These are phyloP conservation scores for Amyloporia xantha DNA, from an alignment of 768 basidiomycete species.

Conservation along the genomic window DNA sequence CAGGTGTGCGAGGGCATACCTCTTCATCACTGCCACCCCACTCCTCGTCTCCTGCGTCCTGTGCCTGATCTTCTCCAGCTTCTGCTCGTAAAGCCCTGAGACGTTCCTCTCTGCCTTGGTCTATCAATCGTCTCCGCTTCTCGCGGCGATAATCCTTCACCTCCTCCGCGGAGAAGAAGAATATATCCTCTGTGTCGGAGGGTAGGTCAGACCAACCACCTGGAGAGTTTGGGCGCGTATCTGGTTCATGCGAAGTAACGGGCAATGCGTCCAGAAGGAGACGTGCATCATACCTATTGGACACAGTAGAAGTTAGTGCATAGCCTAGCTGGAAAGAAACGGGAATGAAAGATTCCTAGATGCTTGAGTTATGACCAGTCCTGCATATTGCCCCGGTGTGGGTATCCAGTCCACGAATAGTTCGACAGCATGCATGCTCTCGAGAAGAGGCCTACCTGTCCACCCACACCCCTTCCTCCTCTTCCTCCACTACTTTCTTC, in stretches of 20 bases:
- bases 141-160: conserved; percentile 57
- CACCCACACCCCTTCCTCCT: conserved; percentile 49
- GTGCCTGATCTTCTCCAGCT: conserved; percentile 30
- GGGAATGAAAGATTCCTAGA: conserved; percentile 2
- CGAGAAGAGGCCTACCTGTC: conserved; percentile 61
- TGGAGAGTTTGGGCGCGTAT: conserved; percentile 22
- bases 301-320: not conserved
- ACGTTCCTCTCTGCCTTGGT: conserved; percentile 57
- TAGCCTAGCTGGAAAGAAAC: conserved; percentile 2
- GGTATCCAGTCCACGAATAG: not conserved
- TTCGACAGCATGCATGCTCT: not conserved
- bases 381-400: not conserved
- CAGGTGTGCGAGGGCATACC: conserved; percentile 29
- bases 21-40: conserved; percentile 74
- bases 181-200: conserved; percentile 81
- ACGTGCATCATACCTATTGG: conserved; percentile 69
- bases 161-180: conserved; percentile 68
- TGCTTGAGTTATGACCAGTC: not conserved
- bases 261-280: conserved; percentile 58
- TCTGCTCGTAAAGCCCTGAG: conserved; percentile 46
- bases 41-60: conserved; percentile 21
- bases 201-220: conserved; percentile 80
- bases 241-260: conserved; percentile 9
- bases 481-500: conserved; percentile 1
- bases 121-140: conserved; percentile 59